Base-by-base conservation (phyloP, 805 yeast species). In the Metschnikowia arizonensis region DNA sequence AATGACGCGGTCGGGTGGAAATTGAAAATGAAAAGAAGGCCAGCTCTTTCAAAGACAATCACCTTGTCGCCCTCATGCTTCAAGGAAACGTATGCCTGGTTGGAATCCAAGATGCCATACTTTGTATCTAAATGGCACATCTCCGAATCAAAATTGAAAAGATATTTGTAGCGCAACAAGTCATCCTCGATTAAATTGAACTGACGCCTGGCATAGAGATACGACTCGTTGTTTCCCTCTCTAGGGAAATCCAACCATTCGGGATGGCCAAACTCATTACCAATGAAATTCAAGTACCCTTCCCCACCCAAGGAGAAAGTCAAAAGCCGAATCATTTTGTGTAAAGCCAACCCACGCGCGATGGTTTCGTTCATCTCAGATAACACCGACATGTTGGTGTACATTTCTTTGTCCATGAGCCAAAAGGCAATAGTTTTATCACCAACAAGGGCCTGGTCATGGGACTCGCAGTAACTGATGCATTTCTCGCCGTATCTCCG, bases 241-340 rank as follows among this genome's bases (percentile, higher is more conserved):
- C 97, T 81, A 11, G 99, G 98, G 75, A 91, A 93, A 65, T 91
- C 99, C 42, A 93, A 77, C 99, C 99, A 91, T 63, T 91, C 99
- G 3, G 98, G 99, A 59, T 91, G 99, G 14, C 99, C 99, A 69
- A 93, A 91, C 67, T 91, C 99, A 60, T 91, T 91, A 47, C 99
- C 98, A 72, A 91, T 97, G 63, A 91, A 91, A 63, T 90, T 91
- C 61, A 91, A 77, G 61, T 91, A 91, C 0, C 96, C 97, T 66
- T 91, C 98, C 46, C 99, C 99, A 38, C 98, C 98, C n/a, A 91
- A 72, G 1, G 90, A 72, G 57, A 88, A 90, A 1, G 98, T 91
- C 18, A 90, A 57, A 45, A 93, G 73, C 53, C 99, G 77, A 50
- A 91, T 93, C 80, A 93, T 66, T 63, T 91, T 91, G 68, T 91